Evolutionary conservation across 352 stramenopile genomes (phyloP).

Genomic region (Blastocystis sp.): DNA sequence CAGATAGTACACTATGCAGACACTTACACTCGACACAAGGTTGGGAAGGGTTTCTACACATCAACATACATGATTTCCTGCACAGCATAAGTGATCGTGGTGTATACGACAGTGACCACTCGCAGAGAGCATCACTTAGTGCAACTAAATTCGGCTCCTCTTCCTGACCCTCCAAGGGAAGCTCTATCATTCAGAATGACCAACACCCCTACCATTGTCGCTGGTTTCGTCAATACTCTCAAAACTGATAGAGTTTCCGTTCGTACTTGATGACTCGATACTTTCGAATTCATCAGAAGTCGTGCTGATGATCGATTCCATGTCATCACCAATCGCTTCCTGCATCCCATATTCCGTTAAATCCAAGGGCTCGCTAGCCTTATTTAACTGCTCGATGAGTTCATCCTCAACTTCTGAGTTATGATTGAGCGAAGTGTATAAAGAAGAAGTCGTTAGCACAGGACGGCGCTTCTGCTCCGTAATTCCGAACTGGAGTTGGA

Average conservation of each 20-base stretch:
- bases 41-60: background rate
- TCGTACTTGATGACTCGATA: background rate
- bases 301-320: background rate
- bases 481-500: conserved; percentile 3
- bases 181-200: background rate
- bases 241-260: background rate
- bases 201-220: background rate
- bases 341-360: background rate
- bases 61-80: background rate
- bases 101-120: background rate
- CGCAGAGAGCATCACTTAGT: background rate
- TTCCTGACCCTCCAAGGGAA: background rate
- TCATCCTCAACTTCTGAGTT: background rate
- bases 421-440: background rate
- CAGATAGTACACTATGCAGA: background rate
- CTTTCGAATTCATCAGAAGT: background rate
- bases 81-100: background rate
- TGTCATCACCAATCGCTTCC: background rate
- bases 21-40: background rate
- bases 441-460: background rate
- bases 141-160: background rate
- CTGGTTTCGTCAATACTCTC: background rate
- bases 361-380: background rate
- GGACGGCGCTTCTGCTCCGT: background rate
- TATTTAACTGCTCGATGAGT: background rate